Evolutionary conservation across 1,284 basidiomycete species (phyloP).

Genomic region (Sanghuangporus sanghuang): DNA sequence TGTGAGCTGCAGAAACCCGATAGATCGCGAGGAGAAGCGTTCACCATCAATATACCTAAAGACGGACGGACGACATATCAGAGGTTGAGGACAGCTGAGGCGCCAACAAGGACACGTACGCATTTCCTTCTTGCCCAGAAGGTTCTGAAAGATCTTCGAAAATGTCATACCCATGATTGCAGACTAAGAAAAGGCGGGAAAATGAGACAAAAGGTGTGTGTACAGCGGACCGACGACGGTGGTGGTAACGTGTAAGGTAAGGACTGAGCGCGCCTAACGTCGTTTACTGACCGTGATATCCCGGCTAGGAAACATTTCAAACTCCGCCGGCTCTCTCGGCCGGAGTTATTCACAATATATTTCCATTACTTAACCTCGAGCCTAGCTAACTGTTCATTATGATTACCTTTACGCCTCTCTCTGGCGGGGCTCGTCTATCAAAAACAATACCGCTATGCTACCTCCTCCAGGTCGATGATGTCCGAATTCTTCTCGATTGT

Average conservation of each 20-base stretch:
- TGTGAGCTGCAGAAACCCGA: constrained; percentile 8
- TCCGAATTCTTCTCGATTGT: constrained; percentile 91
- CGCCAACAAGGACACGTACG: constrained; percentile 57
- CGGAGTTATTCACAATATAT: no score
- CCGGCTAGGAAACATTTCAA: constrained; percentile 12
- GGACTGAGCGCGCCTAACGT: not conserved
- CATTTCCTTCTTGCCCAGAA: constrained; percentile 99
- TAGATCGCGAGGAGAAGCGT: constrained; percentile 22
- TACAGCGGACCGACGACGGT: not conserved
- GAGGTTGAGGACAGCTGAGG: not conserved
- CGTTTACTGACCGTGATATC: constrained; percentile 1
- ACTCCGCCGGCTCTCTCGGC: constrained; percentile 10
- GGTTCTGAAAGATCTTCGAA: constrained; percentile 75
- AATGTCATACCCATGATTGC: constrained; percentile 79
- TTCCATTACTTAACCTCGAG: not conserved
- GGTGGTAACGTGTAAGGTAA: constrained; percentile 15
- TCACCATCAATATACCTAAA: constrained; percentile 73
- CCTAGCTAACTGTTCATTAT: constrained; percentile 43
- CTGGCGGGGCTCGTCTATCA: constrained; percentile 72
- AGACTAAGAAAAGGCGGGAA: constrained; percentile 6
- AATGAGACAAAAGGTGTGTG: constrained; percentile 5
- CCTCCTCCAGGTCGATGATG: constrained; percentile 91
- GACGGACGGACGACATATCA: constrained; percentile 7
- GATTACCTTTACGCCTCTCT: constrained; percentile 91
- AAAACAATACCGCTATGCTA: constrained; percentile 71